Evolutionary conservation across 805 yeast genomes (phyloP), one percentile per base, ranked within the genome.

Genomic region (Cyberlindnera euphorbiiphila): DNA sequence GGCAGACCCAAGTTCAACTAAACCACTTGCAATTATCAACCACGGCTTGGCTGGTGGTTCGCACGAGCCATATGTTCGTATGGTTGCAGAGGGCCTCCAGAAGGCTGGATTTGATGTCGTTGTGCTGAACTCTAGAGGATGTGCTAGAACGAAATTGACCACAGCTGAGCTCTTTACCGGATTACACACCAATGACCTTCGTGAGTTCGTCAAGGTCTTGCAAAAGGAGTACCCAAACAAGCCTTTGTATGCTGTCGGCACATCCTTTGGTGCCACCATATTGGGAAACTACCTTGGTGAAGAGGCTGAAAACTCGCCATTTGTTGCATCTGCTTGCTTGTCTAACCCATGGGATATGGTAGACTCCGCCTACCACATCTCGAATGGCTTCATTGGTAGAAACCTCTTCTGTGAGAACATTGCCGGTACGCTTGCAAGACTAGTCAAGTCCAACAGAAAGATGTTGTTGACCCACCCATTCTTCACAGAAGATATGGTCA

Each of bases 1-100:
- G 3, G 68, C 68, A 39, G 56, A 64, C 9, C 51, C 54, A 20
- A 54, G 50, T 14, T 11, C 28, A 6, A 28, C 43, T 0, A 68
- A 66, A 42, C 89, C 89, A 4, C 63, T 84, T 32, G 66, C 78
- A 15, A 63, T 84, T 22, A 74, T 81, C 8, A 60, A 72, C 33
- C 91, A 84, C 52, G 94, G 93, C 2, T 65, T 84, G 25, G 81
- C 85, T 19, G 91, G 93, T 41, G 94, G 94, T 2, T 78, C 86
- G 12, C 84, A 79, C 49, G 93, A 84, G 56, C 77, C 85, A 15
- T 79, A 79, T 40, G 73, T 83, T 32, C 68, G 87, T 45, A 71
- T 81, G 8, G 62, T 78, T 25, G 60, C 76, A 25, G 61, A 64
- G 31, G 57, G 61, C 15, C 59, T 80, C 32, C 66, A 71, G 22